Evolutionary conservation across 805 yeast species (phyloP).

Genomic region (Cephaloascus fragrans): DNA sequence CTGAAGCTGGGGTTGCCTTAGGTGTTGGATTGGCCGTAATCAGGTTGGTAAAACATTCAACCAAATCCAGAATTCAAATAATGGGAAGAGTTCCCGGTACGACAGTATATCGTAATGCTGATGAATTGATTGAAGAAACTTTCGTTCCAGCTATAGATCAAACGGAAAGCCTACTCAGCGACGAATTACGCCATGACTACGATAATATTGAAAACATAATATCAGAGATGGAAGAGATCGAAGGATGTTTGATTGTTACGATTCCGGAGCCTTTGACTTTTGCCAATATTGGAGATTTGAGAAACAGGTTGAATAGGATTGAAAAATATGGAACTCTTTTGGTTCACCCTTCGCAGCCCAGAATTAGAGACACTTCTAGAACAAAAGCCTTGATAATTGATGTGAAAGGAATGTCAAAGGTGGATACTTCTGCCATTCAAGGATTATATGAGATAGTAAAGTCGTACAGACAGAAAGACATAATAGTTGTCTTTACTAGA

Average conservation of each 20-base stretch:
- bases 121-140: slow-evolving; percentile 38
- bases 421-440: slow-evolving; percentile 77
- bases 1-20: slow-evolving; percentile 24
- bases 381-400: slow-evolving; percentile 62
- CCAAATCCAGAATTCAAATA: slow-evolving; percentile 32
- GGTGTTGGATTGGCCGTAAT: slow-evolving; percentile 25
- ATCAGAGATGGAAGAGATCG: slow-evolving; percentile 33
- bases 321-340: slow-evolving; percentile 70
- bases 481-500: slow-evolving; percentile 51
- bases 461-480: slow-evolving; percentile 42
- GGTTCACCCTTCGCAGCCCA: slow-evolving; percentile 68
- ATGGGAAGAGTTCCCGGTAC: slow-evolving; percentile 46
- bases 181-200: slow-evolving; percentile 1
- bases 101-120: slow-evolving; percentile 60
- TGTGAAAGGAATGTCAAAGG: slow-evolving; percentile 68
- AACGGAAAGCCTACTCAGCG: slow-evolving; percentile 1
- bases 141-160: slow-evolving; percentile 6
- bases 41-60: slow-evolving; percentile 25
- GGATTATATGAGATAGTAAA: slow-evolving; percentile 52
- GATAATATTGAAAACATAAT: slow-evolving; percentile 2
- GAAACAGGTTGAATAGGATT: slow-evolving; percentile 53
- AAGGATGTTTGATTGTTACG: slow-evolving; percentile 69
- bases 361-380: slow-evolving; percentile 30
- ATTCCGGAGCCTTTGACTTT: slow-evolving; percentile 86
- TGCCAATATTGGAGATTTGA: slow-evolving; percentile 74